phyloP scores from a whole-genome alignment of 1,284 basidiomycete species.

The Trametes versicolor region DNA sequence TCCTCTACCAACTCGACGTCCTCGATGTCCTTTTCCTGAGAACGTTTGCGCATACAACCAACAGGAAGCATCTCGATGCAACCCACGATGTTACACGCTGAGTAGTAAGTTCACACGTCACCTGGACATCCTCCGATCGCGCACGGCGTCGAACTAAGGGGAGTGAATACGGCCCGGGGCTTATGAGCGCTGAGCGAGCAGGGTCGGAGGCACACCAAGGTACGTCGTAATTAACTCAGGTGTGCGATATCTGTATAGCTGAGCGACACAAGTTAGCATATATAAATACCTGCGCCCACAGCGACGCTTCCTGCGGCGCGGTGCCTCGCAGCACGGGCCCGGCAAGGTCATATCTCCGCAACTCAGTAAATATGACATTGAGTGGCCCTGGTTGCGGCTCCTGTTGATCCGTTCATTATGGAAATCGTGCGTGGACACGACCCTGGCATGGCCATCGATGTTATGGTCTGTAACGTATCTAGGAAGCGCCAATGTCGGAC shows the following conservation, averaged over 20 bases:
- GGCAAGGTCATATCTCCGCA: slow-evolving; percentile 15
- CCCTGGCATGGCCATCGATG: neutral
- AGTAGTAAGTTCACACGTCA: neutral
- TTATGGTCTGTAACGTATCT: no score
- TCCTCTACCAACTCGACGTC: no score
- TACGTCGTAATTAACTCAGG: neutral
- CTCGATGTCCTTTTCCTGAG: no score
- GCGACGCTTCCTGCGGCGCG: neutral
- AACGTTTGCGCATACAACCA: neutral
- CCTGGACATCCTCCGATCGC: neutral
- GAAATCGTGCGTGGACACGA: neutral
- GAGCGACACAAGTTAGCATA: neutral
- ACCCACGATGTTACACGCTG: slow-evolving; percentile 4
- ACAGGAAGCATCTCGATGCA: neutral
- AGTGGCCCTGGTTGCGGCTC: neutral
- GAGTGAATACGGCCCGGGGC: neutral
- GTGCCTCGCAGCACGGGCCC: slow-evolving; percentile 12
- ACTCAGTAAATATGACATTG: neutral
- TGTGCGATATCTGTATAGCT: neutral
- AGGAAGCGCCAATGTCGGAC: neutral
- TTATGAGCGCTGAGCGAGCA: neutral
- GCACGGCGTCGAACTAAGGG: neutral
- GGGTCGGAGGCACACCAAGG: neutral
- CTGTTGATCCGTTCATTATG: slow-evolving; percentile 18
- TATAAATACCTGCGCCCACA: neutral